Base-by-base conservation (phyloP, 192 early-diverging fungal genomes). In the Linnemannia elongata region DNA sequence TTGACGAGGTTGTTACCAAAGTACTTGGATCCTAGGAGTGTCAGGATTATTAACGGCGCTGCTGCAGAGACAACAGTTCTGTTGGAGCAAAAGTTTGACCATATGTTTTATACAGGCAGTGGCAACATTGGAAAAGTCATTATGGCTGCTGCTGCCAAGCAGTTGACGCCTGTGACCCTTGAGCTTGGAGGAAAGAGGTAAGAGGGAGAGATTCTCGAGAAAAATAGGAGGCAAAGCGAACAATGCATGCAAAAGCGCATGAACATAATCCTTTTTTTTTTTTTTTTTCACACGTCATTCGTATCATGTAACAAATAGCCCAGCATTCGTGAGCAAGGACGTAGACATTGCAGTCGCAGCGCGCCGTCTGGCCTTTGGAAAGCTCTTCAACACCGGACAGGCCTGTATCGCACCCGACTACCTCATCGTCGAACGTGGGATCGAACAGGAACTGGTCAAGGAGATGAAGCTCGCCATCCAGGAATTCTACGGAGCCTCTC, bases 51-150 rank as follows among this genome's bases (percentile, higher is more conserved):
- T 66, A 93, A 95, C 76, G 98, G 97, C 52, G 96, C 84, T 44
- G 93, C 94, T 6, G 76, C 79, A 7, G 94, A 98, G 88, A 95
- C 97, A 2, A 95, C 96, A 1, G 74, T 54, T 33, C 88, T 99
- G 74, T 92, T 98, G n/a, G 87, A 91, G 49, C 87, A 95, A 42
- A 91, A 91, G 69, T 98, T 97, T 76, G 97, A 99, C 88, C 95
- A 97, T 87, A 97, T 97, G 81, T 96, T 96, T 77, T 99, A 97
- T 89, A 99, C 98, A 1, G 98, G 98, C 74, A 95, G 92, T 81
- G 93, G 93, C 15, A 54, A 74, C 22, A 95, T 99, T 42, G 98
- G 94, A 52, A 95, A 93, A 79, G 92, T 97, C 39, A 92, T 98
- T 36, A 96, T 96, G 91, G 54, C 69, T 22, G 97, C 97, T 33